A percentile compares a stretch with the other conserved stretches of the same genome.
These are phyloP conservation scores for Fusarium sp. DNA, from an alignment of 2,329 filamentous ascomycete genomes.

Conservation along the genomic window DNA sequence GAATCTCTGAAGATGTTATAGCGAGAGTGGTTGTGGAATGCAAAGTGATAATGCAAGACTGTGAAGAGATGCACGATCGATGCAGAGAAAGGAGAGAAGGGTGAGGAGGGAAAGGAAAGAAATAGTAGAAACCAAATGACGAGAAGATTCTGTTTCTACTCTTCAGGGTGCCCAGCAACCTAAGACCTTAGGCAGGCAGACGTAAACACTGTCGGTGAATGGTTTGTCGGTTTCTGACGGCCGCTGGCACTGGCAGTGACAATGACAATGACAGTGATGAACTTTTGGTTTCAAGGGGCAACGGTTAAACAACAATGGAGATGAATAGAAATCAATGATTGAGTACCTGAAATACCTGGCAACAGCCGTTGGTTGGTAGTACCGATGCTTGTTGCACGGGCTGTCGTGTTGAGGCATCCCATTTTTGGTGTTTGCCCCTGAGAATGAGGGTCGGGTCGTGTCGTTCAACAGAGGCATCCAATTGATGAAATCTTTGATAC, in stretches of 20 bases:
- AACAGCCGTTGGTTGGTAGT: slow-evolving; percentile 34
- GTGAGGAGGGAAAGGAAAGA: slow-evolving; percentile 19
- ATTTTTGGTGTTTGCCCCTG: slow-evolving; percentile 33
- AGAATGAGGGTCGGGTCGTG: slow-evolving; percentile 7
- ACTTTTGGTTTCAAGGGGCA: slow-evolving; percentile 37
- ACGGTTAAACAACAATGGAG: slow-evolving; percentile 17
- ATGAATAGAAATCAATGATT: slow-evolving; percentile 4
- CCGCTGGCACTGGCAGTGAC: slow-evolving; percentile 1
- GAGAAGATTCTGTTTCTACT: slow-evolving; percentile 26
- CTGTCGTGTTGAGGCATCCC: slow-evolving; percentile 28
- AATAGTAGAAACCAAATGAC: slow-evolving; percentile 4
- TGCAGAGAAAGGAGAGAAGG: slow-evolving; percentile 6
- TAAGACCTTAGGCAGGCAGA: slow-evolving; percentile 1
- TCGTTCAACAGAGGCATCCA: not conserved
- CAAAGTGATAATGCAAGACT: slow-evolving; percentile 21
- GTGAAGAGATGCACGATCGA: slow-evolving; percentile 21
- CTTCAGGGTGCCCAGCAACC: not conserved
- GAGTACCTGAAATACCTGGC: not conserved
- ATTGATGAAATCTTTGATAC: not conserved
- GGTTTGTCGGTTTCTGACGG: not conserved
- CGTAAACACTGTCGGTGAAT: slow-evolving; percentile 29
- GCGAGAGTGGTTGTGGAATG: not conserved
- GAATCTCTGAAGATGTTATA: slow-evolving; percentile 23
- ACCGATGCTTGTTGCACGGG: slow-evolving; percentile 29
- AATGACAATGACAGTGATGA: slow-evolving; percentile 6